Evolutionary conservation across 148 eudicot species (phyloP).

Genomic region (Persicaria maculosa): DNA sequence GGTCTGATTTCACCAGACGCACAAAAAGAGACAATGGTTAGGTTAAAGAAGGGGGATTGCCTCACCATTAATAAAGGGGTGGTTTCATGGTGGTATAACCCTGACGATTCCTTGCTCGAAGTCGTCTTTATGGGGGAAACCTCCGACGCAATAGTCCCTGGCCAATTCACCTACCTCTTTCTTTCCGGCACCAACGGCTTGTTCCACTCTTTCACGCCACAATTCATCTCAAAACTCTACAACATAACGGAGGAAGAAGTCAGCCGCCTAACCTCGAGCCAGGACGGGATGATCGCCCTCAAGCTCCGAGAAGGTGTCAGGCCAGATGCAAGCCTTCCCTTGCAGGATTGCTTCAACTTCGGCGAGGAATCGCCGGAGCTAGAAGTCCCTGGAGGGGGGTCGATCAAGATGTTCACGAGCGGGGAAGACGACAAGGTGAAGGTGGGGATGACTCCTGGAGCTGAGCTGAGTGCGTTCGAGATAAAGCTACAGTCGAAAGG

Average conservation of each 20-base stretch:
- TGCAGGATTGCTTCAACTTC: slow-evolving; percentile 1
- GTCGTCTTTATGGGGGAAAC: slow-evolving; percentile 40
- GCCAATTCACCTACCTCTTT: slow-evolving; percentile 27
- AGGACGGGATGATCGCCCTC: neutral
- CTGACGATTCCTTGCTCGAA: slow-evolving; percentile 20
- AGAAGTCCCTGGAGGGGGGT: slow-evolving; percentile 15
- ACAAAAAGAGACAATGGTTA: slow-evolving; percentile 25
- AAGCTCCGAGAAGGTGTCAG: neutral
- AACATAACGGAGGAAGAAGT: neutral
- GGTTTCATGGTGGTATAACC: slow-evolving; percentile 56
- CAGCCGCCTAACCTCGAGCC: neutral
- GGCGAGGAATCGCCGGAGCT: neutral
- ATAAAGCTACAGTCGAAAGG: slow-evolving; percentile 24
- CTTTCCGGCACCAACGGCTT: slow-evolving; percentile 30
- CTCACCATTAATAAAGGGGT: slow-evolving; percentile 24
- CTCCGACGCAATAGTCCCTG: slow-evolving; percentile 13
- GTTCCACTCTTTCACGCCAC: slow-evolving; percentile 22
- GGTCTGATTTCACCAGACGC: slow-evolving; percentile 23
- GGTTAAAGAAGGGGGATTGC: slow-evolving; percentile 31
- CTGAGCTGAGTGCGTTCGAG: slow-evolving; percentile 15
- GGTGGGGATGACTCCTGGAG: neutral
- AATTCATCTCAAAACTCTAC: slow-evolving; percentile 13
- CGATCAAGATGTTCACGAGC: neutral
- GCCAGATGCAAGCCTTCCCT: neutral
- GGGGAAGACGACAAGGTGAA: slow-evolving; percentile 2